These are phyloP conservation scores for Exophiala sp. DNA, from an alignment of 2,329 filamentous ascomycete genomes.

Conservation along the genomic window DNA sequence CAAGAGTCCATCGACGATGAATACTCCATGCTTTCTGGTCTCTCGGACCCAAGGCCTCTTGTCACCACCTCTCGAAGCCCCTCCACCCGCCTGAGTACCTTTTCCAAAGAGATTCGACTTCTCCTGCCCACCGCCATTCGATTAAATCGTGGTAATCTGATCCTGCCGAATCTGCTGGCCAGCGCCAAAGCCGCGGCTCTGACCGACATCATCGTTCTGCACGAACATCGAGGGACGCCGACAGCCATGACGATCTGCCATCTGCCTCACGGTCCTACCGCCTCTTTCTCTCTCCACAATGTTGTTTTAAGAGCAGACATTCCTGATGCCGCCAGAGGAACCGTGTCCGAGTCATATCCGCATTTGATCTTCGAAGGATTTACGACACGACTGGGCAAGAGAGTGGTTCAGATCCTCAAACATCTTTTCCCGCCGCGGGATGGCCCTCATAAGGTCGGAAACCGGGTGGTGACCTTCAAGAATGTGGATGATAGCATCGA, in stretches of 20 bases:
- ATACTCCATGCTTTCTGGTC: slow-evolving; percentile 82
- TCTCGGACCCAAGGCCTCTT: slow-evolving; percentile 80
- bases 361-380: slow-evolving; percentile 96
- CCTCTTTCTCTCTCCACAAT: slow-evolving; percentile 84
- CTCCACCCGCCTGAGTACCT: slow-evolving; percentile 74
- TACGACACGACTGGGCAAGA: slow-evolving; percentile 67
- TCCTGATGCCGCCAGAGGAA: slow-evolving; percentile 77
- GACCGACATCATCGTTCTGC: slow-evolving; percentile 77
- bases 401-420: slow-evolving; percentile 85
- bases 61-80: slow-evolving; percentile 89
- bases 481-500: slow-evolving; percentile 86
- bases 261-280: slow-evolving; percentile 80
- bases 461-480: slow-evolving; percentile 84
- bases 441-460: slow-evolving; percentile 72
- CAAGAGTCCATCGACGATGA: slow-evolving; percentile 83
- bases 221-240: slow-evolving; percentile 88
- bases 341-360: slow-evolving; percentile 85
- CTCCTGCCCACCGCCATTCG: slow-evolving; percentile 79
- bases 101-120: slow-evolving; percentile 84
- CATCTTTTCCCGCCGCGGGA: slow-evolving; percentile 91
- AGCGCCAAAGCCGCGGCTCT: slow-evolving; percentile 75
- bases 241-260: slow-evolving; percentile 84
- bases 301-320: slow-evolving; percentile 91
- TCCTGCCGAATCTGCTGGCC: slow-evolving; percentile 76
- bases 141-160: slow-evolving; percentile 83